Evolutionary conservation across 352 stramenopile genomes (phyloP).

Genomic region (Globisporangium emineosum): DNA sequence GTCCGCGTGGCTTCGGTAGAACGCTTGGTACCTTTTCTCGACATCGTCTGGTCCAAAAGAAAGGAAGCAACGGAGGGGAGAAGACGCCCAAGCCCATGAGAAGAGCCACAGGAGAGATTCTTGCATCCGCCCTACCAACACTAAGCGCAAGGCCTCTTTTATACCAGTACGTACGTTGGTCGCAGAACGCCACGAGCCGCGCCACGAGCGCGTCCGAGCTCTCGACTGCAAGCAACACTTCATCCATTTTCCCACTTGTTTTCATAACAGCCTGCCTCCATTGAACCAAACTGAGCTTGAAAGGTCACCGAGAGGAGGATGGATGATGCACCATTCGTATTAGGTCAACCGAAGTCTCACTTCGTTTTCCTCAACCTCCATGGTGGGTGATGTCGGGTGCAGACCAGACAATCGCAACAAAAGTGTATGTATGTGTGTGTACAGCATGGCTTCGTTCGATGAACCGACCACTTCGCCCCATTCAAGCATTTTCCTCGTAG

Average conservation of each 20-base stretch:
- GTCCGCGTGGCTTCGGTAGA: constrained; percentile 25
- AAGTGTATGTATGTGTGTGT: background rate
- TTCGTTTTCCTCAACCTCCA: background rate
- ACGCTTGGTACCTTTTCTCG: constrained; percentile 13
- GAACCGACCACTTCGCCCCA: background rate
- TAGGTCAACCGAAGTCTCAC: background rate
- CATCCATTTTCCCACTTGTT: constrained; percentile 26
- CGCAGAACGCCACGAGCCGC: constrained; percentile 36
- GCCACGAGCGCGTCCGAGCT: constrained; percentile 42
- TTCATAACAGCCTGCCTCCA: too few species aligned
- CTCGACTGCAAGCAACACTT: constrained; percentile 37
- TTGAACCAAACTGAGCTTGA: background rate
- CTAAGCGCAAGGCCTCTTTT: background rate
- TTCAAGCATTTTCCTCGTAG: background rate
- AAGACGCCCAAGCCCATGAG: background rate
- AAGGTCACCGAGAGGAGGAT: background rate
- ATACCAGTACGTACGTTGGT: constrained; percentile 26
- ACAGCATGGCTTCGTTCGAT: background rate
- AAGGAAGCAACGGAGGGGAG: background rate
- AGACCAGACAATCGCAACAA: background rate
- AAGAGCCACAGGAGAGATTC: too few species aligned
- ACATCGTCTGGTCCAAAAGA: constrained; percentile 17
- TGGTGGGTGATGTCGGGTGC: background rate
- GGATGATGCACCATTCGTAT: background rate
- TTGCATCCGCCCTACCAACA: too few species aligned